Percentiles rank a stretch among this genome's conserved stretches.
Conservation (phyloP, 345 rosid species). For the Dipteronia sinensis region DNA sequence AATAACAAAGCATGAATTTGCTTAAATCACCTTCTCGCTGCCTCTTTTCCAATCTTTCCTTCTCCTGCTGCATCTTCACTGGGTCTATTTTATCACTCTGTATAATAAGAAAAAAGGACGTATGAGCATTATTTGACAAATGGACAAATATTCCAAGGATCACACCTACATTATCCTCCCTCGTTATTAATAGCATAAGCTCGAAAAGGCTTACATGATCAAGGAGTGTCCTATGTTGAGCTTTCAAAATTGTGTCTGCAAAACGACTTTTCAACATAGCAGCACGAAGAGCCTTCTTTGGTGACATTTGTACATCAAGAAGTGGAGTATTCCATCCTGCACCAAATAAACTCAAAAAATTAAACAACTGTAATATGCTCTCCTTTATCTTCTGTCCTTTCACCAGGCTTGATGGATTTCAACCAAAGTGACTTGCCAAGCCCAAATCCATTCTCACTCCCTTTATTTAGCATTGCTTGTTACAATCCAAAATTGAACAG, state of each 20-base stretch:
- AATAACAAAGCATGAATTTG: background rate
- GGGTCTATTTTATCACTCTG: slow-evolving; percentile 74
- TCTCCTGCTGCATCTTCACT: slow-evolving; percentile 57
- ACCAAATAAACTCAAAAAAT: slow-evolving; percentile 7
- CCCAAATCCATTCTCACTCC: background rate
- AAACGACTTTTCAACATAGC: slow-evolving; percentile 74
- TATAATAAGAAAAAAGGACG: slow-evolving; percentile 1
- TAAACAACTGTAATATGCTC: background rate
- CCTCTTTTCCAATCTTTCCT: slow-evolving; percentile 63
- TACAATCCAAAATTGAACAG: background rate
- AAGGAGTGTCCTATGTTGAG: slow-evolving; percentile 62
- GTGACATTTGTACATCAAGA: slow-evolving; percentile 57
- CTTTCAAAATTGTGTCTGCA: slow-evolving; percentile 73
- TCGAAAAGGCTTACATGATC: slow-evolving; percentile 48
- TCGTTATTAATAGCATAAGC: background rate
- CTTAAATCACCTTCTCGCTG: slow-evolving; percentile 69
- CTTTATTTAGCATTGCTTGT: background rate
- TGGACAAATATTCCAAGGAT: background rate
- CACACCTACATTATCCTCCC: background rate
- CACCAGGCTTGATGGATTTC: background rate
- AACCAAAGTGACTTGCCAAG: background rate
- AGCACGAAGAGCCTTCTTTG: slow-evolving; percentile 80
- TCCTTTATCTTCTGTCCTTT: background rate
- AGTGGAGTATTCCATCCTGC: slow-evolving; percentile 48
- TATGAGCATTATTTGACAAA: background rate